phyloP scores from a whole-genome alignment of 2,329 filamentous ascomycete genomes.

The Chalaropsis thielavioides region DNA sequence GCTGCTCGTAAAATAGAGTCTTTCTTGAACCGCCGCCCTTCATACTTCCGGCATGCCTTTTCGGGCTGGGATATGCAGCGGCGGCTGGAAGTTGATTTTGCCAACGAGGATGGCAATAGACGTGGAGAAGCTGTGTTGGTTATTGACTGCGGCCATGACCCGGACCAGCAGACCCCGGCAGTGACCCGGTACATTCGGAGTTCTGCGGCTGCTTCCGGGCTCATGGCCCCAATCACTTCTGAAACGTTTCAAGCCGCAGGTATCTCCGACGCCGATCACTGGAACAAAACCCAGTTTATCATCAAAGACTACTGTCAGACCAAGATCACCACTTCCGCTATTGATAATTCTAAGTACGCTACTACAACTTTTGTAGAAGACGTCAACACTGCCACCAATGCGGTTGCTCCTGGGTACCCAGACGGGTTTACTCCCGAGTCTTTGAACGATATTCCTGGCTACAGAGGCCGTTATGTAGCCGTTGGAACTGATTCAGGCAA shows the following conservation, averaged over 20 bases:
- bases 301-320: slow-evolving; percentile 45
- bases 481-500: slow-evolving; percentile 64
- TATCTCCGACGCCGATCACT: slow-evolving; percentile 41
- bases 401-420: slow-evolving; percentile 10
- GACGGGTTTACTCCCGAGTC: neutral
- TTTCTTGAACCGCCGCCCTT: slow-evolving; percentile 57
- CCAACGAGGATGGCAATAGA: slow-evolving; percentile 58
- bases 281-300: slow-evolving; percentile 40
- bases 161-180: slow-evolving; percentile 31
- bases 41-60: slow-evolving; percentile 64
- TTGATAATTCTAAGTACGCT: slow-evolving; percentile 64
- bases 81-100: slow-evolving; percentile 76
- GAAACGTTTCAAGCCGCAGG: slow-evolving; percentile 19
- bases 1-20: slow-evolving; percentile 73
- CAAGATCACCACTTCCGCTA: slow-evolving; percentile 52
- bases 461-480: slow-evolving; percentile 66
- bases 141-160: slow-evolving; percentile 55
- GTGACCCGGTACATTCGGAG: slow-evolving; percentile 33
- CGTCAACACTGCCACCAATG: slow-evolving; percentile 15
- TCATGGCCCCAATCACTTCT: neutral
- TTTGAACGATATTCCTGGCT: slow-evolving; percentile 57
- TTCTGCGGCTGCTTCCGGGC: neutral
- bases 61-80: slow-evolving; percentile 87
- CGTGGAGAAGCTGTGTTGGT: slow-evolving; percentile 66
- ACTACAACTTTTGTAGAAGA: slow-evolving; percentile 63